Conservation (phyloP, 2,329 filamentous ascomycete genomes). For the Zarea fungicola region DNA sequence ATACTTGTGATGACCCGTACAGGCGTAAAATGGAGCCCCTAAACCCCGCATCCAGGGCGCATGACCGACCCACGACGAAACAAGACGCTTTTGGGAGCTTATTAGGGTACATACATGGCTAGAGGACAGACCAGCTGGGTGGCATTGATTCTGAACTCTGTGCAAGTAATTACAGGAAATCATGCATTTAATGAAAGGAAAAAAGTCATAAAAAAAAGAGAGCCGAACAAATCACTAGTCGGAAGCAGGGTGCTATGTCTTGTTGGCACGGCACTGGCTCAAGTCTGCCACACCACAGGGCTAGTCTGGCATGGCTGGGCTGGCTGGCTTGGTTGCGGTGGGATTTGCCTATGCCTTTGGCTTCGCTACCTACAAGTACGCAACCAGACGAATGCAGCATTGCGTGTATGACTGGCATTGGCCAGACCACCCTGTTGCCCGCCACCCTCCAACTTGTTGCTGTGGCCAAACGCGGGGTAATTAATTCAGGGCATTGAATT, state of each 20-base stretch:
- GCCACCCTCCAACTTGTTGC: background rate
- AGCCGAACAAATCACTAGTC: no score
- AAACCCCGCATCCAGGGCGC: slow-evolving; percentile 12
- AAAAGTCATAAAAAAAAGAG: no score
- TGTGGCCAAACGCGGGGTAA: slow-evolving; percentile 14
- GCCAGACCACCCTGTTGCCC: background rate
- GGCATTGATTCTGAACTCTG: no score
- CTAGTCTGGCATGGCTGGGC: background rate
- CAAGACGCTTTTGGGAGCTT: background rate
- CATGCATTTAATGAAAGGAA: no score
- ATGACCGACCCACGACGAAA: slow-evolving; percentile 9
- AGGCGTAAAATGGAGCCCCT: slow-evolving; percentile 3
- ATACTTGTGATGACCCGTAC: background rate
- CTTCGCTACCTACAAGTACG: background rate
- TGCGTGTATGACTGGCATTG: slow-evolving; percentile 6
- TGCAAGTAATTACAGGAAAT: no score
- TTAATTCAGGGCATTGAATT: background rate
- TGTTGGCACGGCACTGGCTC: background rate
- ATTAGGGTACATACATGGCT: no score
- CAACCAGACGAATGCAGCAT: slow-evolving; percentile 11
- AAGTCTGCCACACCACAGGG: background rate
- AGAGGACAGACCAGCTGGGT: no score
- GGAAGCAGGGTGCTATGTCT: no score
- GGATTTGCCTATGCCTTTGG: slow-evolving; percentile 1
- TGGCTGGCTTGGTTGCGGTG: slow-evolving; percentile 3